Evolutionary conservation across 2,329 filamentous ascomycete species (phyloP), one percentile per base, ranked within the genome.

Genomic region (Fusarium circinatum): DNA sequence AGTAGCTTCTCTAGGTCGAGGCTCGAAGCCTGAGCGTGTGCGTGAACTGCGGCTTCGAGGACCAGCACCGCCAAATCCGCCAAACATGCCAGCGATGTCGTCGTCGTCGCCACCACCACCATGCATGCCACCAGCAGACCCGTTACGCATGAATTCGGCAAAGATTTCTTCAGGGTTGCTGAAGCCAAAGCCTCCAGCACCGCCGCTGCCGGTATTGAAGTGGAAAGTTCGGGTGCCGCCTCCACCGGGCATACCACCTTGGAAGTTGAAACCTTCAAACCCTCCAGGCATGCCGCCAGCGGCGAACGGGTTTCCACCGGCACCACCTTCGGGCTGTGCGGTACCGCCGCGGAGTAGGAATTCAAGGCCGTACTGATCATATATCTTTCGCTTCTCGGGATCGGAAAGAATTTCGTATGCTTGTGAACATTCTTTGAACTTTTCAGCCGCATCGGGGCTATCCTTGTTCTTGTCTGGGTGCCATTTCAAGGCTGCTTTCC

Each of bases 391-490:
- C 85, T 98, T 99, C 82, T 98, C 95, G 68, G 96, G 95, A 79
- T 99, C 96, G 70, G 94, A 97, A 7, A 99, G 91, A 77, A 99
- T 97, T 85, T 99, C 96, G 86, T 98, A 99, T 65, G 96, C 96
- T 85, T 98, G 95, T 3, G 95, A 98, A 74, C 95, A 93, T 83
- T 98, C 96, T 85, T 99, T 99, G 88, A 99, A 99, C 84, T 96
- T 98, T 82, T 98, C 96, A 69, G 90, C 87, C 14, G 96, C 94
- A 59, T 90, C 85, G 36, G 95, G 91, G 78, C 96, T 95, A 84
- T 97, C 92, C 83, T 95, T 95, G 88, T 98, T 99, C 88, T 98
- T 99, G 87, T 99, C 96, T 12, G 96, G 96, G 81, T 99, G 96
- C 85, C 91, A 95, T 85, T 95, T 97, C 81, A 98, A 85, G 62